Conservation (phyloP, 2,329 filamentous ascomycete genomes). For the Neoscytalidium dimidiatum region DNA sequence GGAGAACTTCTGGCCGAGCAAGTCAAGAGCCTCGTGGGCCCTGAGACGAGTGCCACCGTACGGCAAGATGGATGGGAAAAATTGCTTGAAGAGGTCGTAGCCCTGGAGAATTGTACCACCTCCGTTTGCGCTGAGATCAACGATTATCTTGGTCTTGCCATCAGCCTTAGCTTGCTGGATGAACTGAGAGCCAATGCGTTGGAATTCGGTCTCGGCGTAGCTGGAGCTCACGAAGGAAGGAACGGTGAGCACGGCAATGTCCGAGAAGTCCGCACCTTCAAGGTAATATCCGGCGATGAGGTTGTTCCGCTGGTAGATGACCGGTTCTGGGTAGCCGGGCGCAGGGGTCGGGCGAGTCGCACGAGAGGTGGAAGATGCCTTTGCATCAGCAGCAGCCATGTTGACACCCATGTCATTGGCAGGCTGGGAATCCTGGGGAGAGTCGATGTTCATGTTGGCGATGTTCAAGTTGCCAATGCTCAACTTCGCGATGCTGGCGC, state of each 20-base stretch:
- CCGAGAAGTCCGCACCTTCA: slow-evolving; percentile 44
- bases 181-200: slow-evolving; percentile 44
- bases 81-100: slow-evolving; percentile 62
- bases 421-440: neutral
- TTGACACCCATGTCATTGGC: neutral
- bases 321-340: slow-evolving; percentile 38
- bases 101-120: slow-evolving; percentile 62
- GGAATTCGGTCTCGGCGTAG: slow-evolving; percentile 38
- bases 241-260: slow-evolving; percentile 49
- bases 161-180: slow-evolving; percentile 47
- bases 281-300: slow-evolving; percentile 51
- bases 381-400: slow-evolving; percentile 18
- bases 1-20: slow-evolving; percentile 46
- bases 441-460: slow-evolving; percentile 1
- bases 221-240: slow-evolving; percentile 42
- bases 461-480: no score
- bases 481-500: no score
- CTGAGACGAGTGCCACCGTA: slow-evolving; percentile 56
- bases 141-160: slow-evolving; percentile 61
- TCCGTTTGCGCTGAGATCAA: slow-evolving; percentile 61
- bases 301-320: slow-evolving; percentile 37
- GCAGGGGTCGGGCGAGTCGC: slow-evolving; percentile 21
- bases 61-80: slow-evolving; percentile 54
- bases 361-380: slow-evolving; percentile 26
- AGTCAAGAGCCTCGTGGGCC: slow-evolving; percentile 49